Conservation (phyloP, 1,284 basidiomycete genomes). For the Melampsora americana region DNA sequence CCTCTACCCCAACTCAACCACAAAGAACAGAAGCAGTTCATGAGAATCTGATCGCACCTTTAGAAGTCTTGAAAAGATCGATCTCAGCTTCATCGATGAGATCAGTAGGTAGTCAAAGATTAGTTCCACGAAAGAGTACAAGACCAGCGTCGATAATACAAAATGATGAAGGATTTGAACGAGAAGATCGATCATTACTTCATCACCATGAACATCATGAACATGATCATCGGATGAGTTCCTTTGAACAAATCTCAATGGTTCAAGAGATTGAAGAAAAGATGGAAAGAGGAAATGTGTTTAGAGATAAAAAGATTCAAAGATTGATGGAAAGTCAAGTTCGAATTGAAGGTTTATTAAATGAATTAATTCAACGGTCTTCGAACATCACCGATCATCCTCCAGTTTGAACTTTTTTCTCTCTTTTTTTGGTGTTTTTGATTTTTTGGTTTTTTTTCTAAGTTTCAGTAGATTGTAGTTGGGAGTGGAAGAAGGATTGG, state of each 20-base stretch:
- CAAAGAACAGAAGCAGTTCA: conserved; percentile 4
- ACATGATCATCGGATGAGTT: neutral
- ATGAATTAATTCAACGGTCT: neutral
- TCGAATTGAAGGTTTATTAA: conserved; percentile 2
- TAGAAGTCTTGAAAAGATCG: neutral
- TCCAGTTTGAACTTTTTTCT: too few species aligned
- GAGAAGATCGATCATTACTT: neutral
- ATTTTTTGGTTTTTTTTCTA: too few species aligned
- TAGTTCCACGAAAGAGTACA: neutral
- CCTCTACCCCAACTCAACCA: neutral
- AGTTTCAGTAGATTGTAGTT: too few species aligned
- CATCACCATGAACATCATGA: neutral
- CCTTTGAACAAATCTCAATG: neutral
- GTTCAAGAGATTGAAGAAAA: conserved; percentile 7
- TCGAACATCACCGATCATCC: too few species aligned
- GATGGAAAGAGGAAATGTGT: neutral
- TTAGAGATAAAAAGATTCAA: neutral
- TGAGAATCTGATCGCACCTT: neutral
- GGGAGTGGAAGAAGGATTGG: too few species aligned
- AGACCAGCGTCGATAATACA: conserved; percentile 42
- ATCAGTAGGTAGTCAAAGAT: conserved; percentile 1
- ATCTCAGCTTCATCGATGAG: neutral
- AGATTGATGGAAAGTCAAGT: neutral
- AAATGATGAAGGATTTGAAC: conserved; percentile 19
- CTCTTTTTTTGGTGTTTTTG: too few species aligned